Conservation (phyloP, 176 grass and related monocot genomes). For the Oryza rufipogon region DNA sequence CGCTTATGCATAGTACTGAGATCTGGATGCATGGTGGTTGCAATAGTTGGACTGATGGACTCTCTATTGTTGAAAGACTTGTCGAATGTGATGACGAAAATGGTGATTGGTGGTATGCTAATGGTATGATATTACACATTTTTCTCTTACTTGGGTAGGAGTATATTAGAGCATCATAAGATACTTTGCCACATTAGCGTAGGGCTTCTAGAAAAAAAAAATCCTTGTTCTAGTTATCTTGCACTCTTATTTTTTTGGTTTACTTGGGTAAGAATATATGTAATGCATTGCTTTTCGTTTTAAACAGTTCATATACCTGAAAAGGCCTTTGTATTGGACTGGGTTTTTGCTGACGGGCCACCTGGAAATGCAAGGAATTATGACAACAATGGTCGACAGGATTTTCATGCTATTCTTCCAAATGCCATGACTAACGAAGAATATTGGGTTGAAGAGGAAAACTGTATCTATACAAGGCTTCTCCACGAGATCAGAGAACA, state of each 20-base stretch:
- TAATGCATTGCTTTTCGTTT: constrained; percentile 29
- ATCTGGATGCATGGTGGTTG: constrained; percentile 91
- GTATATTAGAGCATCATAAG: constrained; percentile 2
- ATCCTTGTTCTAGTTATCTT: constrained; percentile 22
- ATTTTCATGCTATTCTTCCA: constrained; percentile 82
- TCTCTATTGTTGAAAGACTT: constrained; percentile 69
- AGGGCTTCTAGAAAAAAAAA: neutral
- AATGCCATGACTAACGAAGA: constrained; percentile 50
- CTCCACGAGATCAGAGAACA: constrained; percentile 68
- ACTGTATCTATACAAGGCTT: constrained; percentile 70
- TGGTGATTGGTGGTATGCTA: constrained; percentile 82
- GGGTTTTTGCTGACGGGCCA: constrained; percentile 81
- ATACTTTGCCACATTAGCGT: constrained; percentile 11
- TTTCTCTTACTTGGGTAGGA: constrained; percentile 20
- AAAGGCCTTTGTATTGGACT: constrained; percentile 66
- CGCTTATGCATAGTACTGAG: constrained; percentile 61
- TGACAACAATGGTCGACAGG: constrained; percentile 74
- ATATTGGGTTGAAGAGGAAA: constrained; percentile 77
- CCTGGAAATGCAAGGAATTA: constrained; percentile 73
- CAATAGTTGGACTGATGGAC: constrained; percentile 86
- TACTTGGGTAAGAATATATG: constrained; percentile 13
- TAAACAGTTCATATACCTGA: constrained; percentile 65
- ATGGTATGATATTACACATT: constrained; percentile 55
- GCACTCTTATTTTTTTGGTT: constrained; percentile 7
- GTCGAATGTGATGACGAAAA: constrained; percentile 45